Evolutionary conservation across 164 flowering plant genomes (phyloP).

Genomic region (Sedum album): DNA sequence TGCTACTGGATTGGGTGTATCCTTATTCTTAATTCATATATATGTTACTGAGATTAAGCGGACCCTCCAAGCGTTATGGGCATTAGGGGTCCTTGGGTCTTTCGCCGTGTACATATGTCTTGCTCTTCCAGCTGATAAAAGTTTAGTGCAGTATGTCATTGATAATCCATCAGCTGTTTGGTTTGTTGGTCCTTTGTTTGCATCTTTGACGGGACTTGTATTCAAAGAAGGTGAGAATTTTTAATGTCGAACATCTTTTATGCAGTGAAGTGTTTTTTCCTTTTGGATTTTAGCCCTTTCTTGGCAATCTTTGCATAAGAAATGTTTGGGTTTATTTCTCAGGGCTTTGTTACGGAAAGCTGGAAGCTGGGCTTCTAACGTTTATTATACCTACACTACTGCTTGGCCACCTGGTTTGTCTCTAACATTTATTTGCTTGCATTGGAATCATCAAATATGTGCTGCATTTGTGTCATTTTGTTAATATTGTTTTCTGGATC

Average conservation of each 20-base stretch:
- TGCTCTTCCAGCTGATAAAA: slow-evolving; percentile 58
- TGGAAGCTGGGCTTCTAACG: slow-evolving; percentile 85
- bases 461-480: background rate
- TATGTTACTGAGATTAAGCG: slow-evolving; percentile 88
- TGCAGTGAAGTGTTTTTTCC: too few relatives aligned
- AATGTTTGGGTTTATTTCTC: slow-evolving; percentile 6
- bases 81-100: slow-evolving; percentile 67
- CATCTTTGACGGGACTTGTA: slow-evolving; percentile 87
- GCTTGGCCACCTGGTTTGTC: slow-evolving; percentile 84
- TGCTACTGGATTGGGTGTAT: slow-evolving; percentile 75
- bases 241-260: background rate
- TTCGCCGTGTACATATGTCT: slow-evolving; percentile 37
- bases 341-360: slow-evolving; percentile 97
- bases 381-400: slow-evolving; percentile 68
- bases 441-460: background rate
- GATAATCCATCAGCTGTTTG: slow-evolving; percentile 65
- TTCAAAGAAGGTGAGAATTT: slow-evolving; percentile 82
- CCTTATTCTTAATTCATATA: slow-evolving; percentile 78
- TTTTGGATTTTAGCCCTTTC: background rate
- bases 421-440: background rate
- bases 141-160: slow-evolving; percentile 56
- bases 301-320: background rate
- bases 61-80: slow-evolving; percentile 89
- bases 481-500: background rate
- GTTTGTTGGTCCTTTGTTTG: slow-evolving; percentile 94